These are phyloP conservation scores for Actinomortierella ambigua DNA, from an alignment of 371 early-diverging fungal genomes.

Conservation along the genomic window DNA sequence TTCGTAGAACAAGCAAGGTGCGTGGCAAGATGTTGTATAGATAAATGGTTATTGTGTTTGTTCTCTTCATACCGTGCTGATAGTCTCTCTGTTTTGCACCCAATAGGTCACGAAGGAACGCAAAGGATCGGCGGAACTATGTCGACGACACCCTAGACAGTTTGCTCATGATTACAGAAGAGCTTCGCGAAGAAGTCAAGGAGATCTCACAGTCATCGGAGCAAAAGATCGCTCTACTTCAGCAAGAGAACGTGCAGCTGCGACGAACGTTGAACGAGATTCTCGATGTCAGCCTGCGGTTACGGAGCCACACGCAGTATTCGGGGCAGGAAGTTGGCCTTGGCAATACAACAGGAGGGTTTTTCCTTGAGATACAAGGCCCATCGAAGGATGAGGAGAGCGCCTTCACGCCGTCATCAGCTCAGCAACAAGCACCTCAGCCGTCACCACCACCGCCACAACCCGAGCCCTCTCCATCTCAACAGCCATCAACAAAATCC, in stretches of 20 bases:
- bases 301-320: conserved; percentile 57
- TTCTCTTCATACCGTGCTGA: neutral
- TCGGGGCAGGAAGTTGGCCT: conserved; percentile 49
- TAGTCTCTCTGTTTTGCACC: conserved; percentile 4
- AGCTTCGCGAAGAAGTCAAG: conserved; percentile 53
- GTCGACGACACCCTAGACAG: conserved; percentile 78
- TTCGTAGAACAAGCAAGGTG: conserved; percentile 69
- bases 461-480: no score
- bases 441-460: no score
- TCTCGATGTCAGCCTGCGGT: conserved; percentile 57
- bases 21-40: no score
- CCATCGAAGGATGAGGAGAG: no score
- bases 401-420: no score
- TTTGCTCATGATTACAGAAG: conserved; percentile 53
- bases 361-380: conserved; percentile 35
- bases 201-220: conserved; percentile 38
- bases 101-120: conserved; percentile 66
- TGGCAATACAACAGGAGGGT: conserved; percentile 32
- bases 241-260: conserved; percentile 54
- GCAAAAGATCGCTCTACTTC: conserved; percentile 49
- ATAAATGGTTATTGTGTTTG: no score
- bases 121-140: conserved; percentile 64
- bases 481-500: no score
- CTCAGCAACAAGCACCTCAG: no score
- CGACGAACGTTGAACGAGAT: conserved; percentile 59